Evolutionary conservation across 176 grass and related monocot species (phyloP).

Genomic region (Bonia amplexicaulis): DNA sequence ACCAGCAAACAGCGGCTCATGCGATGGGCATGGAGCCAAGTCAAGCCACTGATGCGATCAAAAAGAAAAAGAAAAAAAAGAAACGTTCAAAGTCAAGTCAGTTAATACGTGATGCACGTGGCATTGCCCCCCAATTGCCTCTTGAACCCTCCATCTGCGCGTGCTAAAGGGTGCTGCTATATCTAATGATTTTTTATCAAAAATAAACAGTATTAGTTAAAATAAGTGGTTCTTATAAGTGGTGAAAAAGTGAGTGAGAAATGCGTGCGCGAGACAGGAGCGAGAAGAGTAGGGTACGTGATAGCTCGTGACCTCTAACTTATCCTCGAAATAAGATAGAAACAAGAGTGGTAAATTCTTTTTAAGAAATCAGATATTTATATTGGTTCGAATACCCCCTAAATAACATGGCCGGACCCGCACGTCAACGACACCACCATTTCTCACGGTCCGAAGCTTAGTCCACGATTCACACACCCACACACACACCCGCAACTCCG

Average conservation of each 20-base stretch:
- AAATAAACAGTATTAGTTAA: too few species aligned
- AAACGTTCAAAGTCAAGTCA: neutral
- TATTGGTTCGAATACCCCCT: too few species aligned
- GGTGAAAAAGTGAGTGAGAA: too few species aligned
- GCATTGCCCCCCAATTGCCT: neutral
- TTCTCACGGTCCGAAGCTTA: slow-evolving; percentile 2
- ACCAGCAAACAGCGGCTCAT: neutral
- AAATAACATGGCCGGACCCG: neutral
- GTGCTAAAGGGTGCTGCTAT: too few species aligned
- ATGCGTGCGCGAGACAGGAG: fast-evolving
- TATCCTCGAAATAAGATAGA: too few species aligned
- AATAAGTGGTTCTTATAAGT: too few species aligned
- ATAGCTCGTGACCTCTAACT: fast-evolving
- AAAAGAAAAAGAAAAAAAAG: neutral
- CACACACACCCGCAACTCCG: neutral
- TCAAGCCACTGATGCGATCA: neutral
- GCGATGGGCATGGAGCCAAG: neutral
- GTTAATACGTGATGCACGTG: neutral
- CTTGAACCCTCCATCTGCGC: neutral
- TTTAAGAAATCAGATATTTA: too few species aligned
- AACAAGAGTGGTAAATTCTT: fast-evolving
- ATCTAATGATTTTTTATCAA: too few species aligned
- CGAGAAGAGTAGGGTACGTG: too few species aligned
- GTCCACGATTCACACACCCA: neutral
- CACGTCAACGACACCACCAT: neutral